Evolutionary conservation across 805 yeast genomes (phyloP).

Genomic region (Danielia oregonensis): DNA sequence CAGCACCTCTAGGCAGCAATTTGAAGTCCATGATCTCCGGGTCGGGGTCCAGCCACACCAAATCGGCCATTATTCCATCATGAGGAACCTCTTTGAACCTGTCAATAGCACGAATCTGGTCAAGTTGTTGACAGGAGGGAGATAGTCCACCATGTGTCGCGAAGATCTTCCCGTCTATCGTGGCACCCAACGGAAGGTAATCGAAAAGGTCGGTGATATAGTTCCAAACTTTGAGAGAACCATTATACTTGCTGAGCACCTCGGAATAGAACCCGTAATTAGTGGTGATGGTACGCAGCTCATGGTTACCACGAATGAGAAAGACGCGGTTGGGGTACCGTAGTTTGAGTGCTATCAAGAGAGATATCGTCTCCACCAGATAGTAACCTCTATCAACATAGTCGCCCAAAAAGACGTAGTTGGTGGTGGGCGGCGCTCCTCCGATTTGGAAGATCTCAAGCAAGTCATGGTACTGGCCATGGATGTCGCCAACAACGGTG

Average conservation of each 20-base stretch:
- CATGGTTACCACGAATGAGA: slow-evolving; percentile 92
- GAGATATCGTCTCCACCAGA: slow-evolving; percentile 86
- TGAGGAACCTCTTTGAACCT: slow-evolving; percentile 95
- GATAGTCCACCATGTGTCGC: slow-evolving; percentile 97
- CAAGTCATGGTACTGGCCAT: slow-evolving; percentile 94
- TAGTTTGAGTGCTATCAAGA: slow-evolving; percentile 76
- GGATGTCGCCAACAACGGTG: slow-evolving; percentile 96
- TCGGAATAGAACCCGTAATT: slow-evolving; percentile 96
- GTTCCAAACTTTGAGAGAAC: slow-evolving; percentile 70
- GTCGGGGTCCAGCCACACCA: slow-evolving; percentile 99
- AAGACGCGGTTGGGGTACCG: slow-evolving; percentile 82
- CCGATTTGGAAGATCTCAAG: slow-evolving; percentile 92
- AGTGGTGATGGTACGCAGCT: slow-evolving; percentile 93
- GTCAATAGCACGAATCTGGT: slow-evolving; percentile 87
- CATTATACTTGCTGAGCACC: slow-evolving; percentile 85
- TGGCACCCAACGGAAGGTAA: slow-evolving; percentile 58
- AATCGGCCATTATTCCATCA: slow-evolving; percentile 98
- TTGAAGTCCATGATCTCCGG: slow-evolving; percentile 69
- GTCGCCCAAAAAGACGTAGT: slow-evolving; percentile 90
- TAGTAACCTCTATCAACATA: slow-evolving; percentile 95
- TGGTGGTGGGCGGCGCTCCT: slow-evolving; percentile 89
- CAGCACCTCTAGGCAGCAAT: slow-evolving; percentile 94
- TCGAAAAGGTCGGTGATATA: slow-evolving; percentile 92
- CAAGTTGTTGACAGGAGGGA: slow-evolving; percentile 91
- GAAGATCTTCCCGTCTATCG: slow-evolving; percentile 84